These are phyloP conservation scores for Diaporthe vexans DNA, from an alignment of 2,329 filamentous ascomycete species.

Conservation along the genomic window DNA sequence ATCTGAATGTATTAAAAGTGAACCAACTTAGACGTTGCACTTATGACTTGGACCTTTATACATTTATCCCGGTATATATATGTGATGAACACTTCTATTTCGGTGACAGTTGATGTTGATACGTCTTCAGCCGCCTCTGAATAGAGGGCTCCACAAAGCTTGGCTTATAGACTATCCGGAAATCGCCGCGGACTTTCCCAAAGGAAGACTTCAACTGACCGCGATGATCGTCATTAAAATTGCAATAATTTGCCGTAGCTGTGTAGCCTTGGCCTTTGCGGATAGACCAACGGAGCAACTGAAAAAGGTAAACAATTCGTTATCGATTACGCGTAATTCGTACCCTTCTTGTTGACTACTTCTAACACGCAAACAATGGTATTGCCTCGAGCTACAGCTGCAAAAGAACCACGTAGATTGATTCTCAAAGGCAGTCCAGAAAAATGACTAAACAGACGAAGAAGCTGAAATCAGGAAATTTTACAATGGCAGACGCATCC, in stretches of 20 bases:
- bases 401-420: neutral
- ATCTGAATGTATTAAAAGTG: too few species aligned
- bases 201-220: too few species aligned
- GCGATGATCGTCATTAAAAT: neutral
- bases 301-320: conserved; percentile 6
- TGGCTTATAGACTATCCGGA: neutral
- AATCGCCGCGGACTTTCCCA: neutral
- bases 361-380: neutral
- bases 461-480: too few species aligned
- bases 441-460: too few species aligned
- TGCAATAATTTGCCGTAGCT: neutral
- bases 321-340: neutral
- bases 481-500: too few species aligned
- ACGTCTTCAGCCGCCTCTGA: neutral
- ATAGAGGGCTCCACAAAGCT: neutral
- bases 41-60: too few species aligned
- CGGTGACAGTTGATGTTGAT: neutral
- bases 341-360: neutral
- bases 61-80: neutral
- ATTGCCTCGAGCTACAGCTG: neutral
- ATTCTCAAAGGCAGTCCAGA: too few species aligned
- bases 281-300: neutral
- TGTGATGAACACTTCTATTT: neutral
- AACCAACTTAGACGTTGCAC: too few species aligned
- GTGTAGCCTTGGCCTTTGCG: neutral